These are phyloP conservation scores for Claviceps sp. DNA, from an alignment of 2,329 filamentous ascomycete genomes.

Conservation along the genomic window DNA sequence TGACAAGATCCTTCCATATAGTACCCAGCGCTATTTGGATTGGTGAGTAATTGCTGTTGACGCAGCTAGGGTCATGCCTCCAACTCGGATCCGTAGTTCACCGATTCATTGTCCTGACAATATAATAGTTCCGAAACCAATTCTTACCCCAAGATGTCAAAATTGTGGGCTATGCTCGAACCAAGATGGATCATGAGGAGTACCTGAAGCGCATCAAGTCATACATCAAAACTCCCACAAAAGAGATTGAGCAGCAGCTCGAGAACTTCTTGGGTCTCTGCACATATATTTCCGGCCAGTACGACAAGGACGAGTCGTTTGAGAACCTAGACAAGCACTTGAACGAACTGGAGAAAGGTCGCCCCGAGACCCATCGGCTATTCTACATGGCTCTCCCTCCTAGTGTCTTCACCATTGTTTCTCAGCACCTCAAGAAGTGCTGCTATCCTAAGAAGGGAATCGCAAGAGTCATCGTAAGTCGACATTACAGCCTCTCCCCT, in stretches of 20 bases:
- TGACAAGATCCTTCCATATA: constrained; percentile 23
- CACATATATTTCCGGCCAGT: constrained; percentile 92
- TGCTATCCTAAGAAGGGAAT: constrained; percentile 89
- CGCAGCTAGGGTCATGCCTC: background rate
- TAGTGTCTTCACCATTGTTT: constrained; percentile 95
- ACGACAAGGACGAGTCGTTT: constrained; percentile 95
- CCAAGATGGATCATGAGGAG: constrained; percentile 97
- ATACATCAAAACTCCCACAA: constrained; percentile 97
- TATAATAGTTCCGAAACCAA: constrained; percentile 83
- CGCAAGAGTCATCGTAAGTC: constrained; percentile 73
- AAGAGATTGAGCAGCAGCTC: constrained; percentile 91
- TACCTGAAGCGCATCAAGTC: constrained; percentile 90
- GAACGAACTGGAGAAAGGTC: constrained; percentile 68
- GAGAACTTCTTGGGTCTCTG: constrained; percentile 79
- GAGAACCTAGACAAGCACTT: constrained; percentile 73
- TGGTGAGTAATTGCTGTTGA: constrained; percentile 47
- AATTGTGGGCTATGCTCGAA: constrained; percentile 97
- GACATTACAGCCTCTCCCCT: background rate
- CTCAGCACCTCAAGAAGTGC: constrained; percentile 91
- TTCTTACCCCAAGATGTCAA: constrained; percentile 94
- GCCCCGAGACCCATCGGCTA: constrained; percentile 74
- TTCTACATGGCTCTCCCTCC: constrained; percentile 99
- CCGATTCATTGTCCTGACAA: background rate
- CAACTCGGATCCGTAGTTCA: background rate
- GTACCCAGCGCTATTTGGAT: constrained; percentile 94